These are phyloP conservation scores for Colletotrichum coccodes DNA, from an alignment of 2,329 filamentous ascomycete genomes.

Conservation along the genomic window DNA sequence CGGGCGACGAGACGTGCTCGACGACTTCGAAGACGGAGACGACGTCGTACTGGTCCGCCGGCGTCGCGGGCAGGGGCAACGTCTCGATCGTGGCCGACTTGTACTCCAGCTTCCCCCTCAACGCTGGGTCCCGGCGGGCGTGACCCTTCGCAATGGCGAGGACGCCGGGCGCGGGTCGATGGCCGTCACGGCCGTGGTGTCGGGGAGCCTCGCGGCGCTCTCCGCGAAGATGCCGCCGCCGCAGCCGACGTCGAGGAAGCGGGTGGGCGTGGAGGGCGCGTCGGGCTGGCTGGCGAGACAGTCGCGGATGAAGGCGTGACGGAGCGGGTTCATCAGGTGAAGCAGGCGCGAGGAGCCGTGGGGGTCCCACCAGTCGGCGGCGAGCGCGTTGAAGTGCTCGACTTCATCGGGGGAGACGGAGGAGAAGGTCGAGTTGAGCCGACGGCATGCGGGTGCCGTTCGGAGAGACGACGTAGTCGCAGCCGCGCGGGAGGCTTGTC, in stretches of 20 bases:
- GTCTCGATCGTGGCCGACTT: slow-evolving; percentile 81
- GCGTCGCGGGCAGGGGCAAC: slow-evolving; percentile 55
- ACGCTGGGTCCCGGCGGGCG: slow-evolving; percentile 76
- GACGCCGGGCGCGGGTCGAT: slow-evolving; percentile 81
- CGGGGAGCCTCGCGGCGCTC: slow-evolving; percentile 76
- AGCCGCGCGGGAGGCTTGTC: slow-evolving; percentile 7
- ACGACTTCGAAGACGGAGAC: slow-evolving; percentile 94
- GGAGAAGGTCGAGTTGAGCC: slow-evolving; percentile 52
- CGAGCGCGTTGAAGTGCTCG: slow-evolving; percentile 93
- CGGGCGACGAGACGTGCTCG: slow-evolving; percentile 86
- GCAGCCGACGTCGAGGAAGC: slow-evolving; percentile 92
- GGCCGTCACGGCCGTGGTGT: slow-evolving; percentile 73
- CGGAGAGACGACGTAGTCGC: neutral
- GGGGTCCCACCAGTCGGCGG: slow-evolving; percentile 96
- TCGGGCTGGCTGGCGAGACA: slow-evolving; percentile 70
- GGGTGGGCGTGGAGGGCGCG: slow-evolving; percentile 45
- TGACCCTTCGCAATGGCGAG: slow-evolving; percentile 81
- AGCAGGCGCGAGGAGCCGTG: slow-evolving; percentile 91
- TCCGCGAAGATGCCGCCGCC: slow-evolving; percentile 98
- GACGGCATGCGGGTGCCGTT: neutral
- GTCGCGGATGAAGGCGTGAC: slow-evolving; percentile 86
- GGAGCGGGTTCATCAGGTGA: slow-evolving; percentile 97
- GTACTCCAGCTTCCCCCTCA: slow-evolving; percentile 76
- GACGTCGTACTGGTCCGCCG: slow-evolving; percentile 73
- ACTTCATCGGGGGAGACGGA: slow-evolving; percentile 91